Conservation (phyloP, 495 filamentous ascomycete genomes). For the Schizothecium vesticola region DNA sequence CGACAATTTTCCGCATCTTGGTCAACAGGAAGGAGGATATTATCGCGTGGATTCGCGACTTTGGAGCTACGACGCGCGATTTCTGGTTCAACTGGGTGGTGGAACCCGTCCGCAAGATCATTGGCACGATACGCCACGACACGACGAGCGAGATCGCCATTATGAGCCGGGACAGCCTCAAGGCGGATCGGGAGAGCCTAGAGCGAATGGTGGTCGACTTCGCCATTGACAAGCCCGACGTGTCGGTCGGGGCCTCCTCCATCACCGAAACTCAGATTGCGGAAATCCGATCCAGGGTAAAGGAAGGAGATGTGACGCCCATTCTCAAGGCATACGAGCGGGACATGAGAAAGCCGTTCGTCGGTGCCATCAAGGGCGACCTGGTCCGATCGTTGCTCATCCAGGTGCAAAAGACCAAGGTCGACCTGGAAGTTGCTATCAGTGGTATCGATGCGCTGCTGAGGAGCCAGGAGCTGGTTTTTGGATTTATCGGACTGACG, state of each 20-base stretch:
- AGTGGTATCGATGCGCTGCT: conserved; percentile 87
- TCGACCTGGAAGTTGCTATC: conserved; percentile 93
- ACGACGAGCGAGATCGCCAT: conserved; percentile 86
- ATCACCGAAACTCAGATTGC: conserved; percentile 57
- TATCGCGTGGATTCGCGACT: conserved; percentile 64
- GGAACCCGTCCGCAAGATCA: conserved; percentile 71
- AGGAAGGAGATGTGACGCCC: conserved; percentile 87
- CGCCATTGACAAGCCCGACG: conserved; percentile 65
- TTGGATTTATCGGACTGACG: conserved; percentile 90
- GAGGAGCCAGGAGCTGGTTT: conserved; percentile 94
- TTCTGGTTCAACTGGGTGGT: conserved; percentile 97
- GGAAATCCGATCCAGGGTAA: conserved; percentile 67
- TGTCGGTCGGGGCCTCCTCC: conserved; percentile 36
- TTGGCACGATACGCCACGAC: conserved; percentile 89
- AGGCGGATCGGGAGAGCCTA: conserved; percentile 82
- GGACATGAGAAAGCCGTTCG: conserved; percentile 72
- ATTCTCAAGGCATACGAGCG: conserved; percentile 86
- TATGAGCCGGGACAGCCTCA: conserved; percentile 85
- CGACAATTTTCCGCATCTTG: conserved; percentile 72
- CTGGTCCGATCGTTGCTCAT: conserved; percentile 88
- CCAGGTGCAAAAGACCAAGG: conserved; percentile 97
- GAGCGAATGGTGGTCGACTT: conserved; percentile 99
- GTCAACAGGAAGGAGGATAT: conserved; percentile 67
- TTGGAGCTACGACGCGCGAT: conserved; percentile 72
- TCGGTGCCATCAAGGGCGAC: conserved; percentile 75